Conservation (phyloP, 2,329 filamentous ascomycete species). For the Phialemonium atrogriseum region DNA sequence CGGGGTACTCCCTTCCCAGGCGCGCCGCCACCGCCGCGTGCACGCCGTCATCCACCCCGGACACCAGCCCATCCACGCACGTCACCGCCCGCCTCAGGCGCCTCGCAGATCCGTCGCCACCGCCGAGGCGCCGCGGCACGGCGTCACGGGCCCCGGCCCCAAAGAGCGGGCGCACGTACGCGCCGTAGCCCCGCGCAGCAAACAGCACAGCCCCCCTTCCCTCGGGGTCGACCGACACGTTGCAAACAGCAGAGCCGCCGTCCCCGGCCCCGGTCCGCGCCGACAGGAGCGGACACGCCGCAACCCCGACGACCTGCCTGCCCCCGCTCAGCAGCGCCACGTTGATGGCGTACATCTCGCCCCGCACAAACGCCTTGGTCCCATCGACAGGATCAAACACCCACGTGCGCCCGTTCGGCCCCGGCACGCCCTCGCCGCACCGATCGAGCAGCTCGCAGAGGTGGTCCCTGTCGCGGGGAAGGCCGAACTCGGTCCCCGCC, state of each 20-base stretch:
- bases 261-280: too few relatives aligned
- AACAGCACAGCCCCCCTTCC: slow-evolving; percentile 42
- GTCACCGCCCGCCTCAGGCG: slow-evolving; percentile 35
- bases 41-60: slow-evolving; percentile 36
- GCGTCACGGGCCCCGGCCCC: slow-evolving; percentile 12
- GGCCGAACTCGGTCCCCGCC: slow-evolving; percentile 12
- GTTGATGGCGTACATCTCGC: slow-evolving; percentile 50
- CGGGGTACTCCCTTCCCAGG: slow-evolving; percentile 34
- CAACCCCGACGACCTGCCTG: slow-evolving; percentile 38
- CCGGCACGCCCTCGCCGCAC: slow-evolving; percentile 33
- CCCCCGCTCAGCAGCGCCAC: slow-evolving; percentile 43
- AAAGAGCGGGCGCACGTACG: slow-evolving; percentile 34
- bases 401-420: slow-evolving; percentile 36
- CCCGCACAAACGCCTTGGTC: slow-evolving; percentile 46
- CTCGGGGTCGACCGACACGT: slow-evolving; percentile 33
- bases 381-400: slow-evolving; percentile 55
- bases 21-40: slow-evolving; percentile 34
- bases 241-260: slow-evolving; percentile 28
- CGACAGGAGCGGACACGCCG: slow-evolving; percentile 34
- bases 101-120: too few relatives aligned
- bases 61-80: slow-evolving; percentile 36
- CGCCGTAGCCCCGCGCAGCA: slow-evolving; percentile 38
- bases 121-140: too few relatives aligned
- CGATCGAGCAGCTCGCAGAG: slow-evolving; percentile 47
- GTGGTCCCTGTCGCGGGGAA: slow-evolving; percentile 30